Base-by-base conservation (phyloP, 768 basidiomycete species). In the Tylopilus sp. region DNA sequence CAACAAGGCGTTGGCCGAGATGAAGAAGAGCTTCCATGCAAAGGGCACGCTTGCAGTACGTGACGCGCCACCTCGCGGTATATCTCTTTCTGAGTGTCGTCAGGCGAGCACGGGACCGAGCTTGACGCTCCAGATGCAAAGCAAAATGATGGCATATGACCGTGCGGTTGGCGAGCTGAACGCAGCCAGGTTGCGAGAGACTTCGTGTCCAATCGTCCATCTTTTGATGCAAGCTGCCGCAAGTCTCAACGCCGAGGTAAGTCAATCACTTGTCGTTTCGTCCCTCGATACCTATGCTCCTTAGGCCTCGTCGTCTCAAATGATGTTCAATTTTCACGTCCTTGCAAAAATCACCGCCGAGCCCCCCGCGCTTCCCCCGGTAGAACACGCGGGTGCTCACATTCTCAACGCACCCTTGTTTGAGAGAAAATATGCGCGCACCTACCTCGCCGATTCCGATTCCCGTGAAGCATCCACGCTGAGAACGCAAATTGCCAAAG, bases 71-170 rank as follows among this genome's bases (percentile, higher is more conserved):
- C 14, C 37, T 40, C 36, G 19, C 6, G 1, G 3, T 21, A 4
- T 44, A 50, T 24, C 33, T 13, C 8, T 19, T 37, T 53, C 54
- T 62, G 34, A 67, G 12, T 36, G 12, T 44, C 25, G 43, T 12
- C 55, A 78, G 73, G 66, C 77, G 40, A 73, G 74, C 50, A 71
- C 75, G 1, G 73, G 78, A 1, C 83, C 86, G 1, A 83, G 78
- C 54, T 71, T 86, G 21, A 83, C 78, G 14, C 68, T 89, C 36
- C 88, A 91, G 64, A 89, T 89, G 86, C 93, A 95, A 69, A 84
- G 80, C 71, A 91, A 90, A 72, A 94, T 98, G 94, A 92, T 98
- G 88, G 86, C 84, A 13, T 99, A 98, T 68, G 90, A 95, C 74
- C 83, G 84, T 44, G 85, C 89, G 29, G 75, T 98, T 38, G 75